Evolutionary conservation across 345 rosid genomes (phyloP).

Genomic region (Salix purpurea): DNA sequence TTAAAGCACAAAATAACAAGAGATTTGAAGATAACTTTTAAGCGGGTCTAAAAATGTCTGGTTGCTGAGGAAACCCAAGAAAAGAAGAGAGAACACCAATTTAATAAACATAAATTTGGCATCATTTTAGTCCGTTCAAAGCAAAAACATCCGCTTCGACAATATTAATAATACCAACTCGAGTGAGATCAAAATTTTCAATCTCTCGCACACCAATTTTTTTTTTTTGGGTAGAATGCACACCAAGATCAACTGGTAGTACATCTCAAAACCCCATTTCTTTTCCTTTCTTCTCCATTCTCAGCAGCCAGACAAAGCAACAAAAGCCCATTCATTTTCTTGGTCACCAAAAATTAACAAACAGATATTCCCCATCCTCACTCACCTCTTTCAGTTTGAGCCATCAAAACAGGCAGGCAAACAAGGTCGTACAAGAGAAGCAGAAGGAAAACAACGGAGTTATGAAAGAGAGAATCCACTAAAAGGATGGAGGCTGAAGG

Average conservation of each 20-base stretch:
- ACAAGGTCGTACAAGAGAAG: background rate
- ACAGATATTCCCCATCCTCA: conserved; percentile 5
- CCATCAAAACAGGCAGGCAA: conserved; percentile 37
- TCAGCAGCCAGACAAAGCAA: conserved; percentile 19
- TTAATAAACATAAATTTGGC: conserved; percentile 2
- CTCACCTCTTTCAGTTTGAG: conserved; percentile 27
- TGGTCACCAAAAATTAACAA: background rate
- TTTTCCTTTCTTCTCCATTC: background rate
- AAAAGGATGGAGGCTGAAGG: background rate
- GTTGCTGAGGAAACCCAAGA: conserved; percentile 16
- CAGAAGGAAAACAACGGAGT: background rate
- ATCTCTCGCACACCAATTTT: background rate
- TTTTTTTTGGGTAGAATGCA: no score
- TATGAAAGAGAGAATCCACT: background rate
- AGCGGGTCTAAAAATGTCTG: background rate
- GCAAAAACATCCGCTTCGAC: background rate
- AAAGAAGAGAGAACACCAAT: background rate
- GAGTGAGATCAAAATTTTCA: background rate
- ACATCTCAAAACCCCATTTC: background rate
- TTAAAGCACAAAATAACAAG: background rate
- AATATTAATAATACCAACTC: no score
- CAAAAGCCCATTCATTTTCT: conserved; percentile 6
- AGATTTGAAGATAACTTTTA: background rate
- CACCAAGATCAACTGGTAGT: background rate
- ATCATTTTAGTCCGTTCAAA: background rate